phyloP scores from a whole-genome alignment of 345 rosid genomes.

The Balakata baccata region DNA sequence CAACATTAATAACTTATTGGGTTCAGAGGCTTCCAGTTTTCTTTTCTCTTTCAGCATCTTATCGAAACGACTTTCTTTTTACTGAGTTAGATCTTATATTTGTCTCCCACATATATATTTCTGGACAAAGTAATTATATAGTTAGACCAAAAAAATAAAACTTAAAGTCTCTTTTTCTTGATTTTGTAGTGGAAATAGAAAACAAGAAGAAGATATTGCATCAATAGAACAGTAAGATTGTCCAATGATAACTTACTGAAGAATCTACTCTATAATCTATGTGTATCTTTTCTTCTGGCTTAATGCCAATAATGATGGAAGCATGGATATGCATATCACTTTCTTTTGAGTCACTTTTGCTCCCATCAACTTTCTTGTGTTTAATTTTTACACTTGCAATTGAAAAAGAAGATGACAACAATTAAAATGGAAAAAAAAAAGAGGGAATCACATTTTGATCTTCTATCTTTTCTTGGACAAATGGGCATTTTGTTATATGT shows the following conservation, averaged over 20 bases:
- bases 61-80: not conserved
- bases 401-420: not conserved
- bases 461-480: not conserved
- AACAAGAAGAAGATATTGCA: slow-evolving; percentile 9
- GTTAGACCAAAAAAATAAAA: not conserved
- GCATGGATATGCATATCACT: not conserved
- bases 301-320: not conserved
- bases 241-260: slow-evolving; percentile 3
- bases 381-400: too few relatives aligned
- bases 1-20: too few relatives aligned
- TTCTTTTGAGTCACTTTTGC: not conserved
- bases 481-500: too few relatives aligned
- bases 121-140: not conserved
- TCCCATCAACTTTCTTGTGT: too few relatives aligned
- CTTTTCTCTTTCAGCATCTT: not conserved
- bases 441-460: too few relatives aligned
- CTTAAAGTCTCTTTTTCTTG: not conserved
- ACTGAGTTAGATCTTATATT: not conserved
- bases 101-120: not conserved
- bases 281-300: not conserved
- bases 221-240: slow-evolving; percentile 19
- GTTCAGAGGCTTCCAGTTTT: not conserved
- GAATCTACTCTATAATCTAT: not conserved
- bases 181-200: slow-evolving; percentile 4
- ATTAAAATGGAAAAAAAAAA: not conserved